A percentile compares a stretch with the other conserved stretches of the same genome.
phyloP scores from a whole-genome alignment of 768 basidiomycete genomes.

The Collybiopsis luxurians region DNA sequence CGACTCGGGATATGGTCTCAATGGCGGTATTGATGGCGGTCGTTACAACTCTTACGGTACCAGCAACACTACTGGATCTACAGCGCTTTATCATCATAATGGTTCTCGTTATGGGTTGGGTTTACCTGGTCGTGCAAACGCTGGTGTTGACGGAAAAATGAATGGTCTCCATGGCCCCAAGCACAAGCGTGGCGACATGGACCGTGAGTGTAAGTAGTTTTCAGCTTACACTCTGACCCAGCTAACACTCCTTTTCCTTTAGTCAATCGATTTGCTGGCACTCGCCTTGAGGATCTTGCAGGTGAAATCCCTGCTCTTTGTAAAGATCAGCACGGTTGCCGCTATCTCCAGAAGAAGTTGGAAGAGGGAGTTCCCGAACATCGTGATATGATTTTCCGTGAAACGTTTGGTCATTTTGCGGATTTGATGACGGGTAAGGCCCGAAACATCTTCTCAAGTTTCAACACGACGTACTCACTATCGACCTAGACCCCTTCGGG shows the following conservation, averaged over 20 bases:
- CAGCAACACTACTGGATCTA: slow-evolving; percentile 54
- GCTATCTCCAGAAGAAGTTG: slow-evolving; percentile 97
- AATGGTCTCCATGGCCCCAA: slow-evolving; percentile 90
- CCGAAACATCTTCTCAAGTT: not conserved
- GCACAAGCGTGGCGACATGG: slow-evolving; percentile 91
- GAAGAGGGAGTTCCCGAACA: slow-evolving; percentile 96
- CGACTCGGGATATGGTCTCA: slow-evolving; percentile 53
- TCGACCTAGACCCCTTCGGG: slow-evolving; percentile 84
- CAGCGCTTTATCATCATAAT: slow-evolving; percentile 76
- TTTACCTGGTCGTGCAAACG: slow-evolving; percentile 47
- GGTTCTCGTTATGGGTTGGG: slow-evolving; percentile 75
- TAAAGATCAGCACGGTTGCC: slow-evolving; percentile 99
- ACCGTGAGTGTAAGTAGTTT: slow-evolving; percentile 66
- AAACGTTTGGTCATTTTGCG: slow-evolving; percentile 96
- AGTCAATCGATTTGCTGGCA: slow-evolving; percentile 98
- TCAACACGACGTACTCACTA: slow-evolving; percentile 3
- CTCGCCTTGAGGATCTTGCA: slow-evolving; percentile 90
- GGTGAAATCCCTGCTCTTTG: slow-evolving; percentile 93
- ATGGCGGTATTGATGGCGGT: slow-evolving; percentile 46
- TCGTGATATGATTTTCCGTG: slow-evolving; percentile 98
- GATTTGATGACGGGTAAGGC: slow-evolving; percentile 92
- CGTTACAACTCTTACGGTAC: slow-evolving; percentile 52
- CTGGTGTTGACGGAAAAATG: slow-evolving; percentile 71
- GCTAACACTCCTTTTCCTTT: not conserved
- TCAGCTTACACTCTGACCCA: not conserved